Evolutionary conservation across 495 filamentous ascomycete species (phyloP).

Genomic region (Aspergillus leporis): DNA sequence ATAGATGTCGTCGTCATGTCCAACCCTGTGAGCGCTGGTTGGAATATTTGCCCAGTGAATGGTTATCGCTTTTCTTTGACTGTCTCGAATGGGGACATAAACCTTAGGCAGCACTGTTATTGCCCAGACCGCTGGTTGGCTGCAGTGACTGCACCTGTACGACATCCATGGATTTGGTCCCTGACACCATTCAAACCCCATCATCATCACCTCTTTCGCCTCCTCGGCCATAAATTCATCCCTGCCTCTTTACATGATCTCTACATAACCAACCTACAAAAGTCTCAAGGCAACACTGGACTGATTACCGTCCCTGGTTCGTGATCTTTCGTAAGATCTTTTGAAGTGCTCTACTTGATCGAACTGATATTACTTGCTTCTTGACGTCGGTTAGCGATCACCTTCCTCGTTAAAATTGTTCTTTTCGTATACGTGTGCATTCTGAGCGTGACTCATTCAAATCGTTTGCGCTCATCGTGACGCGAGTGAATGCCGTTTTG

Average conservation of each 20-base stretch:
- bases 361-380: too few relatives aligned
- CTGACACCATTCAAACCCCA: neutral
- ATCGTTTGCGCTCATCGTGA: neutral
- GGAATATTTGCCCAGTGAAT: neutral
- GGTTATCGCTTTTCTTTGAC: neutral
- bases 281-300: neutral
- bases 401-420: neutral
- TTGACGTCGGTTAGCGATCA: too few relatives aligned
- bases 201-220: neutral
- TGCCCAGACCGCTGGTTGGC: neutral
- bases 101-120: neutral
- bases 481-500: neutral
- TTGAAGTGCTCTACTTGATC: neutral
- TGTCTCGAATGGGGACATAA: neutral
- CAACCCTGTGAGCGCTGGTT: too few relatives aligned
- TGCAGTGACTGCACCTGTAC: neutral
- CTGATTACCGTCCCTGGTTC: neutral
- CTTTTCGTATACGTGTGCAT: neutral
- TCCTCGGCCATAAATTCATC: neutral
- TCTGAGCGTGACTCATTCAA: neutral
- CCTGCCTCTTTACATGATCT: neutral
- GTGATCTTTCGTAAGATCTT: neutral
- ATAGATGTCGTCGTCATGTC: neutral
- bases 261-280: neutral
- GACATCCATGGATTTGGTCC: neutral